Conservation (phyloP, 225 moss, liverwort and hornwort genomes). For the Climacium dendroides region DNA sequence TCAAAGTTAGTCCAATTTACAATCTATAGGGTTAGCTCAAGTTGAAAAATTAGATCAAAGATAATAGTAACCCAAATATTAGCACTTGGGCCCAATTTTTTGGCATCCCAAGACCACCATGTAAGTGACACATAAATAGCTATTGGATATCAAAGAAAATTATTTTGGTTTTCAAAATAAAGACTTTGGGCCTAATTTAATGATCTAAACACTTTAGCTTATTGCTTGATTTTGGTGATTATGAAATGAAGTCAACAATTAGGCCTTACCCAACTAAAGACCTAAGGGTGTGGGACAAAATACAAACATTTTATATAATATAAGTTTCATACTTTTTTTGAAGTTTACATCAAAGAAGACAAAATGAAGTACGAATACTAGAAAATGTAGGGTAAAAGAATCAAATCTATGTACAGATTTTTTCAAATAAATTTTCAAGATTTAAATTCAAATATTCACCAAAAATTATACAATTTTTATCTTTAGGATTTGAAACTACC, state of each 20-base stretch:
- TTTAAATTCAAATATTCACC: not conserved
- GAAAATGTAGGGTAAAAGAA: rapidly evolving
- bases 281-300: too few species aligned
- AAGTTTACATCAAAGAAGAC: not conserved
- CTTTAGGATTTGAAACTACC: not conserved
- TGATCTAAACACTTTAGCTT: rapidly evolving
- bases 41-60: not conserved
- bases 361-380: not conserved
- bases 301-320: not conserved
- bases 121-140: too few species aligned
- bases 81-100: not conserved
- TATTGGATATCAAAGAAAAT: not conserved
- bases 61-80: not conserved
- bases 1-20: not conserved
- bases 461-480: not conserved
- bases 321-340: not conserved
- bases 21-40: not conserved
- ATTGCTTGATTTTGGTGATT: not conserved
- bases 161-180: not conserved
- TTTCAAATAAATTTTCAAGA: not conserved
- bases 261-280: rapidly evolving
- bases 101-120: rapidly evolving
- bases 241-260: not conserved
- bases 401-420: not conserved
- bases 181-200: not conserved